Evolutionary conservation across 352 stramenopile genomes (phyloP).

Genomic region (Globisporangium orthogonon): DNA sequence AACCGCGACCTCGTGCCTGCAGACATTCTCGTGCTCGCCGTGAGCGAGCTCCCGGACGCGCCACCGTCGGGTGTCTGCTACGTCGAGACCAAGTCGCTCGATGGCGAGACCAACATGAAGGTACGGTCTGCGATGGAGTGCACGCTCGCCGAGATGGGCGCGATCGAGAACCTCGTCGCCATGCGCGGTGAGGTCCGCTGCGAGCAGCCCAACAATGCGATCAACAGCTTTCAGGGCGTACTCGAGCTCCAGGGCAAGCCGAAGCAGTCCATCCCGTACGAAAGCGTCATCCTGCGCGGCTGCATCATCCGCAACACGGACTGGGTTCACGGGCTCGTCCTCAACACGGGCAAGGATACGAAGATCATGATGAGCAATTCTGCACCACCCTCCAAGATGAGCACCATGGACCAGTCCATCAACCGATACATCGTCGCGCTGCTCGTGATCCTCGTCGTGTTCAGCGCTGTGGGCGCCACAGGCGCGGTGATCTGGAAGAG

Average conservation of each 20-base stretch:
- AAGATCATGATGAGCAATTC: conserved; percentile 91
- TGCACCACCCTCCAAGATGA: conserved; percentile 80
- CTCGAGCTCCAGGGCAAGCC: conserved; percentile 47
- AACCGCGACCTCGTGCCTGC: conserved; percentile 83
- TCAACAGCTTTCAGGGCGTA: conserved; percentile 90
- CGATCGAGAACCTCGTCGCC: conserved; percentile 28
- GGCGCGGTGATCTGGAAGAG: conserved; percentile 55
- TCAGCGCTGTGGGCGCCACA: conserved; percentile 51
- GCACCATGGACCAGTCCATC: conserved; percentile 76
- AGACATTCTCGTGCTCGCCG: conserved; percentile 78
- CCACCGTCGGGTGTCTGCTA: conserved; percentile 78
- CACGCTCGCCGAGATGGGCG: conserved; percentile 48
- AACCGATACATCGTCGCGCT: conserved; percentile 76
- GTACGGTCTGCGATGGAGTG: conserved; percentile 73
- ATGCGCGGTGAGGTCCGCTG: conserved; percentile 63
- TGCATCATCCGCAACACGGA: conserved; percentile 92
- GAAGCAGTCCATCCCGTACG: conserved; percentile 65
- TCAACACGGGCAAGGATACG: conserved; percentile 93
- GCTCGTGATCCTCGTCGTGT: conserved; percentile 54
- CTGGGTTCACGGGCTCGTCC: conserved; percentile 87
- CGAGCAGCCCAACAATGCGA: conserved; percentile 83
- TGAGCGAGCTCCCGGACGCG: conserved; percentile 54
- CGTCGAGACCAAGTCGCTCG: conserved; percentile 89
- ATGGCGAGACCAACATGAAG: conserved; percentile 94
- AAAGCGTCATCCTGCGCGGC: conserved; percentile 87